Percentiles rank a stretch among this genome's conserved stretches.
Evolutionary conservation across 2,329 filamentous ascomycete genomes (phyloP).

Genomic region (Ceratocystis diversiconidia): DNA sequence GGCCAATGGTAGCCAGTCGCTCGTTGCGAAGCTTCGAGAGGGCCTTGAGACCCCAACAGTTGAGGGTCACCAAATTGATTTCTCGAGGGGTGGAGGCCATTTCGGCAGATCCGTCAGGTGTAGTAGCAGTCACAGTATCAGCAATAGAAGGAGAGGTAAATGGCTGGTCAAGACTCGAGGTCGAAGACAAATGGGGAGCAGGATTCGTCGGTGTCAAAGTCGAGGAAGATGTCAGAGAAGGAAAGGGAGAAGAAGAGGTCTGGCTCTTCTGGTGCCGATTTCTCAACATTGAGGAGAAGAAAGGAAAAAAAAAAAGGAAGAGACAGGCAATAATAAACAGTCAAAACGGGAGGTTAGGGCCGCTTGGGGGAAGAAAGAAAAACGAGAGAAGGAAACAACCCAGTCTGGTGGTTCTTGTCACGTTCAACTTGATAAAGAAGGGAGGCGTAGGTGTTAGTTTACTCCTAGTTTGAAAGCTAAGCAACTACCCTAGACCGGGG

Average conservation of each 20-base stretch:
- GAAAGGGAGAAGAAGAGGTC: constrained; percentile 10
- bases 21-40: constrained; percentile 64
- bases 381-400: neutral
- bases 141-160: neutral
- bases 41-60: constrained; percentile 93
- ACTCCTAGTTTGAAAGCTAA: neutral
- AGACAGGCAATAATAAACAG: neutral
- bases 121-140: neutral
- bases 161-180: constrained; percentile 10
- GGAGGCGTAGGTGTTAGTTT: neutral
- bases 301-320: neutral
- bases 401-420: neutral
- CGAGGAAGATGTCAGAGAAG: neutral
- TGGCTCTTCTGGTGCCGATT: constrained; percentile 16
- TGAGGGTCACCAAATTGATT: constrained; percentile 73
- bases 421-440: neutral
- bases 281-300: constrained; percentile 9
- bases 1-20: constrained; percentile 72
- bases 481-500: neutral
- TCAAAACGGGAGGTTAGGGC: neutral
- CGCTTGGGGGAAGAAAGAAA: neutral
- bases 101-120: constrained; percentile 28
- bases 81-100: constrained; percentile 26
- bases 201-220: constrained; percentile 1
- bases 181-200: neutral